Conservation (phyloP, 495 filamentous ascomycete species). For the Chaetomium cochliodes region DNA sequence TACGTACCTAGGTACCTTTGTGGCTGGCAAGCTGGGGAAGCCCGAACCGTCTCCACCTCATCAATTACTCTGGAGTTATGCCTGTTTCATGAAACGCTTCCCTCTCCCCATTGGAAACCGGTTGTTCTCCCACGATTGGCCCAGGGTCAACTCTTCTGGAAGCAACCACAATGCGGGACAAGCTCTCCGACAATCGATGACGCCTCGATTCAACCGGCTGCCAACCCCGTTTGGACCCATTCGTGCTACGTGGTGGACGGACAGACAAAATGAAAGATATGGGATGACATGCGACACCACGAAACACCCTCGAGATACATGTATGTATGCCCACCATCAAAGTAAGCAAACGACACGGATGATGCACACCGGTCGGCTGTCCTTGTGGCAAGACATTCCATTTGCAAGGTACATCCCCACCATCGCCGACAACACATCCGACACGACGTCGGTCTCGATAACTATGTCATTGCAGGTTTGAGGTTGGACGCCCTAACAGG, state of each 20-base stretch:
- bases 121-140: conserved; percentile 14
- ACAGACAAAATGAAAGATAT: not conserved
- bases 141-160: not conserved
- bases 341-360: not conserved
- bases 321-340: not conserved
- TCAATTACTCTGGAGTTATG: not conserved
- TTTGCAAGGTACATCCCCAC: not conserved
- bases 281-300: not conserved
- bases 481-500: not conserved
- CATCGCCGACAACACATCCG: not conserved
- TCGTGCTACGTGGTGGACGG: not conserved
- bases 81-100: conserved; percentile 25
- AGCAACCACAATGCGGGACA: not conserved
- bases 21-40: too few relatives aligned
- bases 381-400: not conserved
- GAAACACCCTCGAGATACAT: too few relatives aligned
- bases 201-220: not conserved
- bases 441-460: not conserved
- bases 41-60: not conserved
- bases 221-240: not conserved
- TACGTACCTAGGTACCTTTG: too few relatives aligned
- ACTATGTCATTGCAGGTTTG: not conserved
- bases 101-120: not conserved
- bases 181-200: not conserved
- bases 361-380: not conserved